Base-by-base conservation (phyloP, 345 rosid genomes). In the Eutrema heterophyllum region DNA sequence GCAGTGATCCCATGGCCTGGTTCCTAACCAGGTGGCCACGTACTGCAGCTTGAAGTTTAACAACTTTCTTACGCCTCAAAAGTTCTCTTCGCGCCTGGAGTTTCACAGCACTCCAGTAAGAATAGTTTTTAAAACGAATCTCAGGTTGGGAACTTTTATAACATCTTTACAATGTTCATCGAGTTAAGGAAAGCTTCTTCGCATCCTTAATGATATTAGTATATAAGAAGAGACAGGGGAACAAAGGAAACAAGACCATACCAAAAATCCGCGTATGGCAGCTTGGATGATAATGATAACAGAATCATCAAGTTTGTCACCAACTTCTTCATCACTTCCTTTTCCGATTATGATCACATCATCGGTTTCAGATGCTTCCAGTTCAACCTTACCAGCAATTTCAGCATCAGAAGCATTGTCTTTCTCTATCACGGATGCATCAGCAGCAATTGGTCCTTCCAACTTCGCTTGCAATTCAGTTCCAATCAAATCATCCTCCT, bases 11-110 rank as follows among this genome's bases (percentile, higher is more conserved):
- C 82, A 81, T 72, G 52, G 98, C 99, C 73, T 86, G 97, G 71
- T 66, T 92, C 68, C 99, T 84, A 70, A 92, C 97, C 82, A 95
- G 66, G 82, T 90, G 91, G 32, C 99, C 97, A 10, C 99, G 93
- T 13, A 87, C 86, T 53, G 88, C 94, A 74, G 99, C 98, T 82
- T 95, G 99, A 88, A 92, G 77, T 83, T 85, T 90, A 35, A 92
- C 76, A 35, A 90, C 85, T 59, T 82, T 90, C 84, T 86, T 88
- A 43, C 76, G 87, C 86, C 78, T 90, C 68, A 76, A 54, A 71
- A 92, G 82, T 74, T 87, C 88, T 71, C 60, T 90, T 45, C 75
- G 81, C 59, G 88, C 96, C 97, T 95, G 69, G 50, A 69, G 41
- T 39, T 27, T 27, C 46, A 7, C 44, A 66, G 21, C 24, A 77